These are phyloP conservation scores for Trichophyton equinum DNA, from an alignment of 2,329 filamentous ascomycete genomes.

Conservation along the genomic window DNA sequence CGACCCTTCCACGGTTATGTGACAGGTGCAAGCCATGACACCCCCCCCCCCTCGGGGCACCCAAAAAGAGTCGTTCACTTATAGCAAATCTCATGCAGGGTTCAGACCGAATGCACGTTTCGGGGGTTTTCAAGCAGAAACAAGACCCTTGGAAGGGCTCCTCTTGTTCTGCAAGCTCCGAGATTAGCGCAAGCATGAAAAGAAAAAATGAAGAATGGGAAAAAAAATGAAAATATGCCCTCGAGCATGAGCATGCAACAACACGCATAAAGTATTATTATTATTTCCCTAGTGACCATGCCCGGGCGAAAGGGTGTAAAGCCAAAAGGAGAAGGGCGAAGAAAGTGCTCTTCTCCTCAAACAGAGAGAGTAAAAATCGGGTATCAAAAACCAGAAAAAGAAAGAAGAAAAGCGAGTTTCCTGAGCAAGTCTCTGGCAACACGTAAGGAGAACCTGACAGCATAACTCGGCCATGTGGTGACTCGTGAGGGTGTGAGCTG, in stretches of 20 bases:
- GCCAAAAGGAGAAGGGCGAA: too few species aligned
- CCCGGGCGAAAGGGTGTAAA: too few species aligned
- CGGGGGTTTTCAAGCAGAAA: background rate
- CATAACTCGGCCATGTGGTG: background rate
- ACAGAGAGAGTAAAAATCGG: too few species aligned
- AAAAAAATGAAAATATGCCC: too few species aligned
- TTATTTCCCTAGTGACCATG: too few species aligned
- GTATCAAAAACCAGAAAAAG: background rate
- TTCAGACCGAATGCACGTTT: background rate
- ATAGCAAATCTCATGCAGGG: background rate
- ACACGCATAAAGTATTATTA: too few species aligned
- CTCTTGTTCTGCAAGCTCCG: background rate
- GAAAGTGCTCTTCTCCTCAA: background rate
- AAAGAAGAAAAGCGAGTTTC: background rate
- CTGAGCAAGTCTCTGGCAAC: background rate
- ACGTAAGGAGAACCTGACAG: background rate
- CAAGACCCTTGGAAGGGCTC: background rate
- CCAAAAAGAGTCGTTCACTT: too few species aligned
- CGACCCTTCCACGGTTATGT: too few species aligned
- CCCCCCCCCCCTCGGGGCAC: background rate
- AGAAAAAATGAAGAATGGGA: too few species aligned
- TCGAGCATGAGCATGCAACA: too few species aligned
- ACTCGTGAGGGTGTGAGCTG: slow-evolving; percentile 4
- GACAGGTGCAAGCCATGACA: background rate
- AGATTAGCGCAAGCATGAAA: background rate